Conservation (phyloP, 2,329 filamentous ascomycete genomes). For the Cladophialophora immunda region DNA sequence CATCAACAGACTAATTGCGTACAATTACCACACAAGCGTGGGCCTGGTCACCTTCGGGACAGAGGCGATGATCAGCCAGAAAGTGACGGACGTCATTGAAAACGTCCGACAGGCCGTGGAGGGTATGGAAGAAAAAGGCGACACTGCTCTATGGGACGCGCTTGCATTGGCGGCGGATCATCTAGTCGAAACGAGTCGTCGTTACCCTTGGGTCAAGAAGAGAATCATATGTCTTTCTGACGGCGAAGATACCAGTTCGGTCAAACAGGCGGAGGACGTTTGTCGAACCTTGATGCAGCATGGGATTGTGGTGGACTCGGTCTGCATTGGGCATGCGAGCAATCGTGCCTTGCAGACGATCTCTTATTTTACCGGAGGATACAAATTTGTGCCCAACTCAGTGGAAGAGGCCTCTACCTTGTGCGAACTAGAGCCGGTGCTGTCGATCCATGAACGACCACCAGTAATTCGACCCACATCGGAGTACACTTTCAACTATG, state of each 20-base stretch:
- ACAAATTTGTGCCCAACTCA: constrained; percentile 47
- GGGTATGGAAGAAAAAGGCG: constrained; percentile 43
- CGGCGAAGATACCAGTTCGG: constrained; percentile 48
- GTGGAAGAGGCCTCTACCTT: constrained; percentile 48
- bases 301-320: constrained; percentile 47
- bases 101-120: constrained; percentile 48
- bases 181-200: constrained; percentile 42
- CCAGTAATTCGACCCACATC: constrained; percentile 18
- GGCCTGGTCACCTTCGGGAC: constrained; percentile 48
- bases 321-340: constrained; percentile 45
- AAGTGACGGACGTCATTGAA: constrained; percentile 47
- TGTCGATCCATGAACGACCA: constrained; percentile 48
- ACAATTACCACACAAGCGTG: constrained; percentile 48
- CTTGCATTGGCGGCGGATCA: constrained; percentile 47
- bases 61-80: constrained; percentile 41
- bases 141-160: constrained; percentile 51
- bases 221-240: constrained; percentile 51
- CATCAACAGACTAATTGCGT: constrained; percentile 50
- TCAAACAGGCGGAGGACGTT: constrained; percentile 38
- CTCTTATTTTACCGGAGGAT: constrained; percentile 47
- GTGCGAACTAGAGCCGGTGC: constrained; percentile 50
- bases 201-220: constrained; percentile 47
- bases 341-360: constrained; percentile 44
- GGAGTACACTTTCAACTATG: not conserved
- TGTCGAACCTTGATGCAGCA: constrained; percentile 40